Evolutionary conservation across 1,139 yeast species (phyloP).

Genomic region (Geotrichum histeridarum): DNA sequence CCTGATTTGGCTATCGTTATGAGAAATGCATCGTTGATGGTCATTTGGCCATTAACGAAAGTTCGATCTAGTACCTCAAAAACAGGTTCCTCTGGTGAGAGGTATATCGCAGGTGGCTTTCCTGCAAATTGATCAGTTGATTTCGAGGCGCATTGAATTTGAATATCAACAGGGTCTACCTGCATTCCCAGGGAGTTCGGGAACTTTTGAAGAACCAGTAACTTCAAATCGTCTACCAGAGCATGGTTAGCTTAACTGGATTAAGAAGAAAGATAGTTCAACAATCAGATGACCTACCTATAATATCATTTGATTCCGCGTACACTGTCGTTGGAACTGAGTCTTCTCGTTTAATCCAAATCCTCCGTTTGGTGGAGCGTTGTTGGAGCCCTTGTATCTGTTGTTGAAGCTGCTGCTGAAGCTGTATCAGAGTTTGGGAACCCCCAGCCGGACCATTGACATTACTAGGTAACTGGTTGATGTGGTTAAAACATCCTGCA

Average conservation of each 20-base stretch:
- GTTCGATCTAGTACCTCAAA: constrained; percentile 55
- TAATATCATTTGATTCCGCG: constrained; percentile 49
- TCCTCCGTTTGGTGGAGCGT: constrained; percentile 36
- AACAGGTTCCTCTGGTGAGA: constrained; percentile 64
- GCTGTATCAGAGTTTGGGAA: not conserved
- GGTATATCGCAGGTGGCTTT: constrained; percentile 23
- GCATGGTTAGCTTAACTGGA: not conserved
- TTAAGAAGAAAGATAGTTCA: not conserved
- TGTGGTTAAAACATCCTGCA: not conserved
- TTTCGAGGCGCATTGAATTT: constrained; percentile 15
- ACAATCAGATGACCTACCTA: constrained; percentile 3
- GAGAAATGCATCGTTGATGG: constrained; percentile 59
- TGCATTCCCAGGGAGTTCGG: constrained; percentile 61
- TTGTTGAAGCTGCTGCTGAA: constrained; percentile 8
- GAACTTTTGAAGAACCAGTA: constrained; percentile 53
- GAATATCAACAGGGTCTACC: constrained; percentile 66
- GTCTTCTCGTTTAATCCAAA: constrained; percentile 60
- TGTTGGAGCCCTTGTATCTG: constrained; percentile 10
- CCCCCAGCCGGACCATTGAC: not conserved
- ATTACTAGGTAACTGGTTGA: not conserved
- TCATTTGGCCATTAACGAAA: constrained; percentile 61
- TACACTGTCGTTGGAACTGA: constrained; percentile 65
- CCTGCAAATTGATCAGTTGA: constrained; percentile 9
- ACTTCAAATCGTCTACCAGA: constrained; percentile 64
- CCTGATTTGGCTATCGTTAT: constrained; percentile 30